phyloP scores from a whole-genome alignment of 2,329 filamentous ascomycete genomes.

The Trichophyton schoenleinii region DNA sequence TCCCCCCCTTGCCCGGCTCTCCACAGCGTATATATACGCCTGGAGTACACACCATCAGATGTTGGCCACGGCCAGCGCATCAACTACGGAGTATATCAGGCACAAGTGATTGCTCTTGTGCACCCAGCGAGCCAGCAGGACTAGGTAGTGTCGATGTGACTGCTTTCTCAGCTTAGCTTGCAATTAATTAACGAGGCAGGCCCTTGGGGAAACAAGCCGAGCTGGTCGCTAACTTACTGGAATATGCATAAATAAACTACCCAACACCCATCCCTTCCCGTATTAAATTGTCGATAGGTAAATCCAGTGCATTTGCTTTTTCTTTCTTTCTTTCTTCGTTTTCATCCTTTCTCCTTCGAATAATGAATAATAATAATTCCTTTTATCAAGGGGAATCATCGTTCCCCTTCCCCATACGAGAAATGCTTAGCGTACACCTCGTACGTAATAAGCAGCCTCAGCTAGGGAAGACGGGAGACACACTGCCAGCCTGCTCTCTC shows the following conservation, averaged over 20 bases:
- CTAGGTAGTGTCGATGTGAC: too few species aligned
- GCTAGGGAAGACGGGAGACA: too few species aligned
- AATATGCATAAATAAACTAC: neutral
- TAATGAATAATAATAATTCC: neutral
- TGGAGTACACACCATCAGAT: neutral
- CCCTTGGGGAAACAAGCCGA: too few species aligned
- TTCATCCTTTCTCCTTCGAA: neutral
- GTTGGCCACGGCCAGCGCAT: neutral
- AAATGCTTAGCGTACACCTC: neutral
- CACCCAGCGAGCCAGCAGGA: too few species aligned
- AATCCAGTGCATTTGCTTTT: neutral
- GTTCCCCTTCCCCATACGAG: slow-evolving; percentile 1
- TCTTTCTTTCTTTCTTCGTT: neutral
- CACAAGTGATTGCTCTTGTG: too few species aligned
- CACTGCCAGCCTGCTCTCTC: neutral
- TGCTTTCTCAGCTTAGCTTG: too few species aligned
- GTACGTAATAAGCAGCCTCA: neutral
- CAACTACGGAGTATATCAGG: neutral
- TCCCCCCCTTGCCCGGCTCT: neutral
- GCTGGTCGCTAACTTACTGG: neutral
- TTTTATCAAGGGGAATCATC: slow-evolving; percentile 2
- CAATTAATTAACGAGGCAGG: too few species aligned
- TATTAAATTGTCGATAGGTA: too few species aligned
- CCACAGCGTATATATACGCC: neutral
- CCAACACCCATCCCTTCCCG: too few species aligned